Percentiles rank a stretch among this genome's conserved stretches.
Conservation (phyloP, 192 early-diverging fungal species). For the Podochytrium sp. region DNA sequence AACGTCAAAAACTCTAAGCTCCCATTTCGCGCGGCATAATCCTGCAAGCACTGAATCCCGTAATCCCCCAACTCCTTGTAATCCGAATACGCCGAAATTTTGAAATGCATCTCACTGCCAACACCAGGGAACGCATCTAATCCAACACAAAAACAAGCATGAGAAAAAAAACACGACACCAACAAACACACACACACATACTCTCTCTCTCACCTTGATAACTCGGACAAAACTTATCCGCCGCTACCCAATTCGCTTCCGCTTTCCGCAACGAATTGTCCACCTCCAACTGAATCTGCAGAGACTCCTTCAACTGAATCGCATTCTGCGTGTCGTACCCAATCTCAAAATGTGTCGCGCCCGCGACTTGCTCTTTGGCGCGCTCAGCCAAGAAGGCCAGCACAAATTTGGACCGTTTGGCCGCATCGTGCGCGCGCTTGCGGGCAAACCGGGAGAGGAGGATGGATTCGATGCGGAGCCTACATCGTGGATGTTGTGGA, state of each 20-base stretch:
- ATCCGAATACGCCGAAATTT: slow-evolving; percentile 1
- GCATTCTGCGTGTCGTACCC: not conserved
- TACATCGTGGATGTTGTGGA: not conserved
- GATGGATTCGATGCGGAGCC: slow-evolving; percentile 20
- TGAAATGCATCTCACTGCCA: not conserved
- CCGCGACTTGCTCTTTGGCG: not conserved
- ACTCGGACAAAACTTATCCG: slow-evolving; percentile 21
- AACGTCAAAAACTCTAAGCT: not conserved
- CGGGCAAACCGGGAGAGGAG: slow-evolving; percentile 15
- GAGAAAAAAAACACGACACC: not conserved
- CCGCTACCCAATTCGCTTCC: slow-evolving; percentile 9
- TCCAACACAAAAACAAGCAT: too few species aligned
- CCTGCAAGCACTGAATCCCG: slow-evolving; percentile 8
- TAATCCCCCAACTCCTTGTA: slow-evolving; percentile 16
- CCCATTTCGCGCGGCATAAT: not conserved
- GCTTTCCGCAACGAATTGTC: slow-evolving; percentile 9
- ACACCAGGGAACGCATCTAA: slow-evolving; percentile 12
- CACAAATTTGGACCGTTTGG: slow-evolving; percentile 4
- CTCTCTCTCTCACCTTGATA: slow-evolving; percentile 14
- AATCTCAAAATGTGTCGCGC: not conserved
- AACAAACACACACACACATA: too few species aligned
- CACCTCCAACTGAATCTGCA: slow-evolving; percentile 1
- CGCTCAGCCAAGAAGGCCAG: not conserved
- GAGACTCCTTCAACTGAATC: not conserved
- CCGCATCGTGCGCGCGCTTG: not conserved